phyloP scores from a whole-genome alignment of 2,329 filamentous ascomycete genomes.

The Arthroderma sp. region DNA sequence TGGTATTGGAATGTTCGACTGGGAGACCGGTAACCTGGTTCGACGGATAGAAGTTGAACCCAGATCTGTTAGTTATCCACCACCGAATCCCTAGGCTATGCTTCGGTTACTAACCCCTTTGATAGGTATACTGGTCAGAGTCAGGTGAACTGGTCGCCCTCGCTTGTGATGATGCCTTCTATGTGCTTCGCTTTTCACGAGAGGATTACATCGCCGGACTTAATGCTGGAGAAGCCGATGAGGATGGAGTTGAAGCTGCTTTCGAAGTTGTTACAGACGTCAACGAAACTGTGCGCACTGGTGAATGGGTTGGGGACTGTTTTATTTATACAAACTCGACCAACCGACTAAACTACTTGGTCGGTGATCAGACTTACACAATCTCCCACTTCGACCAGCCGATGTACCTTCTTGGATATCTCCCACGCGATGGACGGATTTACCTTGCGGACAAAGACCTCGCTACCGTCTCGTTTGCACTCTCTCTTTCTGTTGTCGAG shows the following conservation, averaged over 20 bases:
- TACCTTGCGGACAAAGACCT: conserved; percentile 96
- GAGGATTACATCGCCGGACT: conserved; percentile 77
- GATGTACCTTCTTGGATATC: conserved; percentile 91
- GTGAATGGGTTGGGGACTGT: conserved; percentile 96
- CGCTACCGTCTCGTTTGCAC: conserved; percentile 73
- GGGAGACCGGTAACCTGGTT: conserved; percentile 78
- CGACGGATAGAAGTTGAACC: conserved; percentile 77
- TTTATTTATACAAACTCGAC: conserved; percentile 98
- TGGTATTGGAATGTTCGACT: conserved; percentile 92
- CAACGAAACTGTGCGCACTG: conserved; percentile 82
- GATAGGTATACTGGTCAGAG: conserved; percentile 88
- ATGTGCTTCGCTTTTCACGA: conserved; percentile 81
- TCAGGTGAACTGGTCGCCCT: conserved; percentile 85
- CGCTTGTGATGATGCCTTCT: conserved; percentile 90
- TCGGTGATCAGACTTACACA: conserved; percentile 95
- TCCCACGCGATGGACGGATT: conserved; percentile 85
- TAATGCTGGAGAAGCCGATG: conserved; percentile 69
- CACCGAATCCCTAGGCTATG: neutral
- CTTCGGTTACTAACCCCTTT: conserved; percentile 10
- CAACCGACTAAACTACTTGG: conserved; percentile 93
- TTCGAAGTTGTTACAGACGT: conserved; percentile 96
- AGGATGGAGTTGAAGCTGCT: conserved; percentile 86
- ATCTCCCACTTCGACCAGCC: conserved; percentile 93
- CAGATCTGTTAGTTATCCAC: conserved; percentile 38
- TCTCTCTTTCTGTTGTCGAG: conserved; percentile 86